Evolutionary conservation across 139 green algal genomes (phyloP), one percentile per base, ranked within the genome.

Genomic region (Chlamydomonas applanata): DNA sequence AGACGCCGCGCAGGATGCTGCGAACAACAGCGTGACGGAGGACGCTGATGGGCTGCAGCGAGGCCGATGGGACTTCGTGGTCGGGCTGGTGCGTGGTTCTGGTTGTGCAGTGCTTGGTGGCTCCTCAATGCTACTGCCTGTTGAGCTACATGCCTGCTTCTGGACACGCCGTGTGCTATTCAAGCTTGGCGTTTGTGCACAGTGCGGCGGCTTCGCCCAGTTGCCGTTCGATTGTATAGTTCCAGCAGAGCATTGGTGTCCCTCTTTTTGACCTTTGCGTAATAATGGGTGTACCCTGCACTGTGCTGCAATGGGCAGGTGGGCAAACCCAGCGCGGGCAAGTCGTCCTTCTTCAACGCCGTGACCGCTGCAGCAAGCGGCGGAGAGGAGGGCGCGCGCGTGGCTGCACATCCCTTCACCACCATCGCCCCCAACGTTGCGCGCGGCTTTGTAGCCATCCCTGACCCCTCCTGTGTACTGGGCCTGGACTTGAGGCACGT

Each of bases 311-410:
- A 49, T 11, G 11, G 7, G 40, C 40, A 49, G 40, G 40, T 73
- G 3, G 68, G 82, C 9, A 83, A 83, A 49, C 82, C 82, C 2
- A 82, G 73, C 29, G 82, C 82, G 16, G 82, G 82, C 14, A 87
- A 87, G 66, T 76, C 57, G 36, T 83, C 81, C 29, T 81, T 89
- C 46, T 89, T 86, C 73, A 89, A 89, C 30, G 85, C 85, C 2
- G 57, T 80, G 5, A 82, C 57, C 40, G 40, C 40, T 49, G 40
- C 76, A 86, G 57, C 83, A 77, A 0, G 56, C n/a, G 32, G 52
- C 24, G 80, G 81, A 33, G 77, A 78, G 40, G 80, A 89, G 34
- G 78, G 69, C 0, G 82, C 82, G 32, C 64, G 72, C 1, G 79
- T 84, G 71, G 84, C 64, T 1, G 69, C 84, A 30, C 85, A 79